Evolutionary conservation across 306 rosid species (phyloP).

Genomic region (Pyrus pyrifolia): DNA sequence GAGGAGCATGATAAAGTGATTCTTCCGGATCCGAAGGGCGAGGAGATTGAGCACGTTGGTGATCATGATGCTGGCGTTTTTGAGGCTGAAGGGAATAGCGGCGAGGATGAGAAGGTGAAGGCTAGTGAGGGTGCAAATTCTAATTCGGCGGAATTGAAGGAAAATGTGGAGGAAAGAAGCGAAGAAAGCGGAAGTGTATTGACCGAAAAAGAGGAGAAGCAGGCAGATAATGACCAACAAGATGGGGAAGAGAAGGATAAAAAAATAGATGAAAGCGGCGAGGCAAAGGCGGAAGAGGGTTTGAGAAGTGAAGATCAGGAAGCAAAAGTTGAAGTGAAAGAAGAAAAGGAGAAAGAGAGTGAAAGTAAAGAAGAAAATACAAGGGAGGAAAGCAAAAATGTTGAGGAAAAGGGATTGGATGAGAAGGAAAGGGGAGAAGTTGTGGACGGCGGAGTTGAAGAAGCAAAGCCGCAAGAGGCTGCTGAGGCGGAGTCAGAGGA

Average conservation of each 20-base stretch:
- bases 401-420: slow-evolving; percentile 12
- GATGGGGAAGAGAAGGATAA: neutral
- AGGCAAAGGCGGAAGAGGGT: neutral
- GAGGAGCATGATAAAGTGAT: neutral
- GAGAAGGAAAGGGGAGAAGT: slow-evolving; percentile 16
- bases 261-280: slow-evolving; percentile 21
- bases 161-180: too few species aligned
- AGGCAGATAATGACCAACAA: neutral
- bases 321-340: slow-evolving; percentile 16
- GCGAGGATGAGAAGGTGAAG: neutral
- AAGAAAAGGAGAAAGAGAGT: slow-evolving; percentile 8
- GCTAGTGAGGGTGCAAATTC: neutral
- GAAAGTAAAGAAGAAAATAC: neutral
- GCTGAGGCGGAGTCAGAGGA: neutral
- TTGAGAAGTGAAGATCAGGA: neutral
- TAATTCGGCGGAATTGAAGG: neutral
- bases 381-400: slow-evolving; percentile 10
- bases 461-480: slow-evolving; percentile 7
- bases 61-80: neutral
- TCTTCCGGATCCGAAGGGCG: slow-evolving; percentile 6
- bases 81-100: neutral
- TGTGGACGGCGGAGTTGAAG: slow-evolving; percentile 8
- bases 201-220: neutral
- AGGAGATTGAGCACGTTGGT: slow-evolving; percentile 1
- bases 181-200: neutral